Percentiles rank a stretch among this genome's conserved stretches.
Conservation (phyloP, 2,329 filamentous ascomycete species). For the Raffaelea albimanens region DNA sequence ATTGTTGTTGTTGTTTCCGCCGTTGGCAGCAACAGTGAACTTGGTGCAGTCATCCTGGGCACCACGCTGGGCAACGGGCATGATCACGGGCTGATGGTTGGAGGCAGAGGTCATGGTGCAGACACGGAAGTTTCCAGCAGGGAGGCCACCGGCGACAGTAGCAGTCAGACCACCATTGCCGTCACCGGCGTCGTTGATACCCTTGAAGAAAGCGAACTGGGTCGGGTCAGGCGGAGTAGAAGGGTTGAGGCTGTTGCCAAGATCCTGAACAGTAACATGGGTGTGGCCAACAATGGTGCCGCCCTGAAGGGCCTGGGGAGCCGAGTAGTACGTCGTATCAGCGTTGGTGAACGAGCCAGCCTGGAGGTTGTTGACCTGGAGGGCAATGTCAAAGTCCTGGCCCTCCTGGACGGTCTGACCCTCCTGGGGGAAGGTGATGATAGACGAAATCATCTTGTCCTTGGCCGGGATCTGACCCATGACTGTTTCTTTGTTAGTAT, state of each 20-base stretch:
- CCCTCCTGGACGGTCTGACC: slow-evolving; percentile 36
- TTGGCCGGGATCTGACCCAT: slow-evolving; percentile 51
- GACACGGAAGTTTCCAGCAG: slow-evolving; percentile 31
- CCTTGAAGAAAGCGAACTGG: slow-evolving; percentile 33
- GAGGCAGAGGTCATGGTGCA: slow-evolving; percentile 31
- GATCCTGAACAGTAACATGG: slow-evolving; percentile 48
- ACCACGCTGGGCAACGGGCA: slow-evolving; percentile 34
- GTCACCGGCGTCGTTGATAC: slow-evolving; percentile 30
- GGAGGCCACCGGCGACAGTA: slow-evolving; percentile 26
- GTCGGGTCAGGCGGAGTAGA: slow-evolving; percentile 37
- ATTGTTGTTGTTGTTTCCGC: slow-evolving; percentile 16
- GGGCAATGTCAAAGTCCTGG: slow-evolving; percentile 39
- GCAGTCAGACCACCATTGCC: slow-evolving; percentile 26
- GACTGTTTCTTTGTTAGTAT: slow-evolving; percentile 21
- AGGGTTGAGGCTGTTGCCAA: slow-evolving; percentile 40
- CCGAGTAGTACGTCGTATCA: slow-evolving; percentile 48
- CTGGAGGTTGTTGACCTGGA: slow-evolving; percentile 42
- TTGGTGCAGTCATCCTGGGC: slow-evolving; percentile 35
- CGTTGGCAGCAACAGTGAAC: slow-evolving; percentile 26
- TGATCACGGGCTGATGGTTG: slow-evolving; percentile 34
- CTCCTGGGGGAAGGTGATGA: slow-evolving; percentile 42
- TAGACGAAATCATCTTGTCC: slow-evolving; percentile 44
- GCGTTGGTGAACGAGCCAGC: slow-evolving; percentile 53
- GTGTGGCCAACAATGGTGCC: slow-evolving; percentile 50
- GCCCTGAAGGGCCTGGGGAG: slow-evolving; percentile 40